phyloP scores from a whole-genome alignment of 495 filamentous ascomycete genomes.

The Pyronema domesticum region DNA sequence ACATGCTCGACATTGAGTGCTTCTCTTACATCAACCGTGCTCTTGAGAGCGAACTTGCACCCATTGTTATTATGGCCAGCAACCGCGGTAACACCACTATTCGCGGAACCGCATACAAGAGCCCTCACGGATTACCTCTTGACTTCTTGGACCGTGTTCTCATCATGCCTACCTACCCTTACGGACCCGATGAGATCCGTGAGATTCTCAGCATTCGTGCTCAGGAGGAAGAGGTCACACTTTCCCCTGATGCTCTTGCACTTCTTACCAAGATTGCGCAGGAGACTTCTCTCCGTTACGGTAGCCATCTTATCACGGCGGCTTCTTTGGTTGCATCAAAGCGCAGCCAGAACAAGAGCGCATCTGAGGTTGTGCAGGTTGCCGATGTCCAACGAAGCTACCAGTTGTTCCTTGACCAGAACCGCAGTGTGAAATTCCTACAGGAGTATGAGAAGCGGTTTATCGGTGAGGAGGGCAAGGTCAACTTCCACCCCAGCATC shows the following conservation, averaged over 20 bases:
- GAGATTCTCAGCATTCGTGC: conserved; percentile 69
- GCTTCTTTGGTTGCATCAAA: conserved; percentile 57
- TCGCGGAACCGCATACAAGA: conserved; percentile 63
- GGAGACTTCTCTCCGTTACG: conserved; percentile 77
- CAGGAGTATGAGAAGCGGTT: conserved; percentile 78
- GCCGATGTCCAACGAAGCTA: conserved; percentile 88
- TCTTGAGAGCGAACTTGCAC: conserved; percentile 78
- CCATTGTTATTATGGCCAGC: conserved; percentile 91
- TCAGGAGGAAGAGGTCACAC: conserved; percentile 58
- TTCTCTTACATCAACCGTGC: conserved; percentile 98
- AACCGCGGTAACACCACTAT: conserved; percentile 86
- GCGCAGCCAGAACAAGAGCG: conserved; percentile 35
- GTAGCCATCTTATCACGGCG: conserved; percentile 78
- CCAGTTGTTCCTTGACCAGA: conserved; percentile 78
- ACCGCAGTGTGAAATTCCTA: conserved; percentile 77
- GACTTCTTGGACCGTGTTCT: conserved; percentile 84
- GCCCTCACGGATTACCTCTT: conserved; percentile 79
- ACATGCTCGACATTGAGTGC: conserved; percentile 98
- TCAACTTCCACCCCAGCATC: background rate
- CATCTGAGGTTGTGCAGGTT: conserved; percentile 38
- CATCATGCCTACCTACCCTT: conserved; percentile 84
- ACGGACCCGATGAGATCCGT: conserved; percentile 70
- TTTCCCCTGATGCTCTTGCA: conserved; percentile 66
- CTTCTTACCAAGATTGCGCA: conserved; percentile 71
- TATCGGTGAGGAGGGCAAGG: conserved; percentile 30